Percentiles rank a stretch among this genome's conserved stretches.
phyloP scores from a whole-genome alignment of 345 rosid species.

The Corchorus capsularis region DNA sequence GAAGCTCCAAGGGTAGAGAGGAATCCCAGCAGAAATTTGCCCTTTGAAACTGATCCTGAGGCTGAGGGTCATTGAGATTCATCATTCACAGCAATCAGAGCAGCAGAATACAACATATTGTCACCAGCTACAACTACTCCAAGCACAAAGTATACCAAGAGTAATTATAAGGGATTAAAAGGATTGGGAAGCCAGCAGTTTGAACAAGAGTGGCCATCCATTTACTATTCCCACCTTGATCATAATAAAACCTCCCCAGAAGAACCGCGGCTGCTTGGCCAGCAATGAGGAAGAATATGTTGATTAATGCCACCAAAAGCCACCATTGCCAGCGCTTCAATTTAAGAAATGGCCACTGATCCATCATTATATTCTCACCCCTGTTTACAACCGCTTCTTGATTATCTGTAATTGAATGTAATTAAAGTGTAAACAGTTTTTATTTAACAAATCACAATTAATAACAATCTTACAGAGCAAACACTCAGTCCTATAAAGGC shows the following conservation, averaged over 20 bases:
- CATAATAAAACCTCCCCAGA: conserved; percentile 68
- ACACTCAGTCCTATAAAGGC: background rate
- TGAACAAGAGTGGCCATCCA: conserved; percentile 74
- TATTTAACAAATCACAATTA: background rate
- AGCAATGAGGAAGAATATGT: conserved; percentile 43
- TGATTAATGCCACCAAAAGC: conserved; percentile 42
- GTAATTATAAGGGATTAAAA: conserved; percentile 38
- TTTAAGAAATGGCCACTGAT: conserved; percentile 15
- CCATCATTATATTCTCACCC: conserved; percentile 17
- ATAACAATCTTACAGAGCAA: background rate
- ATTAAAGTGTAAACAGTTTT: background rate
- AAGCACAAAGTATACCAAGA: conserved; percentile 44
- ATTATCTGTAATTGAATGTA: conserved; percentile 34
- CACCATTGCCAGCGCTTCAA: conserved; percentile 63
- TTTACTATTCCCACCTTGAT: conserved; percentile 64
- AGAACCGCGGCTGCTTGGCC: conserved; percentile 71
- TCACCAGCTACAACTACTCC: conserved; percentile 67
- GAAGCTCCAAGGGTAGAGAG: conserved; percentile 64
- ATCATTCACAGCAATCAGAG: conserved; percentile 61
- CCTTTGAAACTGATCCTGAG: conserved; percentile 48
- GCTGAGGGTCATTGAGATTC: conserved; percentile 57
- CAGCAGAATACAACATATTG: conserved; percentile 72
- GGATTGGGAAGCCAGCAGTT: conserved; percentile 65
- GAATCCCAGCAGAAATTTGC: conserved; percentile 59
- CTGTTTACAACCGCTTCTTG: conserved; percentile 32